Conservation (phyloP, 257 asterid genomes). For the Apocynum venetum region DNA sequence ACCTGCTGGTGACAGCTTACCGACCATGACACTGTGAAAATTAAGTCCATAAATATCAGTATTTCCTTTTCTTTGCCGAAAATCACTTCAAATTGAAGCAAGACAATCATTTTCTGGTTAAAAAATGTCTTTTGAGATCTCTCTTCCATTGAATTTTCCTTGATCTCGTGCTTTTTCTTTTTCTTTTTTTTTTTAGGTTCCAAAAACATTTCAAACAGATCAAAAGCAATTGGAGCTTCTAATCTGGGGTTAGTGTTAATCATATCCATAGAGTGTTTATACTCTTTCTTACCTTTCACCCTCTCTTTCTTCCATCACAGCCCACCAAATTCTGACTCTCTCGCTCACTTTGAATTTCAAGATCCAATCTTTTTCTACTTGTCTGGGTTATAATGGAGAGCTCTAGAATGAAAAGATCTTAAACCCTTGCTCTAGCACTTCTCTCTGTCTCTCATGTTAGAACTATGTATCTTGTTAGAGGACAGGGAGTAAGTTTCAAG, state of each 20-base stretch:
- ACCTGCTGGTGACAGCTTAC: background rate
- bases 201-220: too few relatives aligned
- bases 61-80: background rate
- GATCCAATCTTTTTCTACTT: constrained; percentile 30
- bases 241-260: background rate
- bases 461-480: constrained; percentile 7
- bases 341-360: constrained; percentile 19
- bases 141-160: background rate
- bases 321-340: background rate
- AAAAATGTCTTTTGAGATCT: background rate
- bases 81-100: constrained; percentile 7
- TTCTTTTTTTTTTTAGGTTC: too few relatives aligned
- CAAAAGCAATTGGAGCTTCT: too few relatives aligned
- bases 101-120: background rate
- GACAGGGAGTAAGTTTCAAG: constrained; percentile 21
- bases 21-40: background rate
- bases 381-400: background rate
- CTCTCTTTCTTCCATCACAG: background rate
- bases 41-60: background rate
- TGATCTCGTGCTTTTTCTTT: too few relatives aligned
- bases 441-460: background rate
- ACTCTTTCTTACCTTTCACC: background rate
- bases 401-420: background rate
- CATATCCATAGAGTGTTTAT: background rate
- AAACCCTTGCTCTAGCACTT: background rate